Evolutionary conservation across 129 eudicot genomes (phyloP).

Genomic region (Apium graveolens): DNA sequence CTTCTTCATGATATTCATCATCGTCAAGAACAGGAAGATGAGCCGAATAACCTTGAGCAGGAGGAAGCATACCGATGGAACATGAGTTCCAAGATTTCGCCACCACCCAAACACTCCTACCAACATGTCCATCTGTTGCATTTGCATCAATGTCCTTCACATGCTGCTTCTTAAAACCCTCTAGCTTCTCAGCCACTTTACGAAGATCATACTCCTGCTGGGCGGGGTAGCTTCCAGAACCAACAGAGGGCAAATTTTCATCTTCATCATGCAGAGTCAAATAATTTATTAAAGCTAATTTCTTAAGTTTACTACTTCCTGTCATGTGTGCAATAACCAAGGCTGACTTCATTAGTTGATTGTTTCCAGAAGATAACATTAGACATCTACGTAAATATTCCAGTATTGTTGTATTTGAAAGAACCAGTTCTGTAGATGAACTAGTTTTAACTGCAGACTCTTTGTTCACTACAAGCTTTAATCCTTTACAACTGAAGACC

Average conservation of each 20-base stretch:
- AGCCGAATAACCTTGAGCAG: constrained; percentile 52
- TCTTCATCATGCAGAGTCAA: neutral
- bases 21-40: constrained; percentile 56
- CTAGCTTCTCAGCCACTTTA: constrained; percentile 41
- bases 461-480: constrained; percentile 20
- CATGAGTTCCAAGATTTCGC: constrained; percentile 71
- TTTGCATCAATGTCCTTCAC: constrained; percentile 17
- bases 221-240: constrained; percentile 26
- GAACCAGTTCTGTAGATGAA: constrained; percentile 19
- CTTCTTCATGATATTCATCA: constrained; percentile 14
- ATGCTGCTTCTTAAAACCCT: constrained; percentile 26
- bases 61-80: constrained; percentile 79
- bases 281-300: neutral
- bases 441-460: constrained; percentile 16
- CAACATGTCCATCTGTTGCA: neutral
- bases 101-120: constrained; percentile 36
- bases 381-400: neutral
- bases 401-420: constrained; percentile 30
- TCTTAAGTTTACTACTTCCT: neutral
- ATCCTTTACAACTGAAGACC: constrained; percentile 37
- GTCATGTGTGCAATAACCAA: neutral
- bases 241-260: constrained; percentile 1
- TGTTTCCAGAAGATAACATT: neutral
- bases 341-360: neutral
- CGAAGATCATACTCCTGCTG: constrained; percentile 42